Conservation (phyloP, 192 early-diverging fungal species). For the Spizellomyces sp. region DNA sequence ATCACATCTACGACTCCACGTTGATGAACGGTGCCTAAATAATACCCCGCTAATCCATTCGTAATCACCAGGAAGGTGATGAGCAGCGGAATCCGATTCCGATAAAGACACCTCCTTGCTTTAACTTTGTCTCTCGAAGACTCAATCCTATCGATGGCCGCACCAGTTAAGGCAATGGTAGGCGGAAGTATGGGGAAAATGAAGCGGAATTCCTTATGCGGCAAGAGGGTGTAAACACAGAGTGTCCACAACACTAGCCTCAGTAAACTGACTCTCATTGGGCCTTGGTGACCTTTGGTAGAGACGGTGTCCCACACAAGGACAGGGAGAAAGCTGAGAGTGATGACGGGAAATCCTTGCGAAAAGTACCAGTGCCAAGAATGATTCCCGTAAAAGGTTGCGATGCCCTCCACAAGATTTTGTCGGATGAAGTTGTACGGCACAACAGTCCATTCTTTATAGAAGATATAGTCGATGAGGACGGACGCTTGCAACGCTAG, state of each 20-base stretch:
- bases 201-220: constrained; percentile 97
- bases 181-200: constrained; percentile 81
- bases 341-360: constrained; percentile 77
- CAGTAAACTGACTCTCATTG: constrained; percentile 23
- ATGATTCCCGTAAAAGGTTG: constrained; percentile 90
- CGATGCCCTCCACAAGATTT: constrained; percentile 80
- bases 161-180: constrained; percentile 25
- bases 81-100: constrained; percentile 18
- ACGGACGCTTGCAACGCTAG: constrained; percentile 5
- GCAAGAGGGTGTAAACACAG: constrained; percentile 70
- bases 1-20: constrained; percentile 91
- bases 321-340: constrained; percentile 75
- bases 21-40: constrained; percentile 82
- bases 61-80: constrained; percentile 59
- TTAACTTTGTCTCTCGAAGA: background rate
- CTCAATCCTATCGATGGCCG: background rate
- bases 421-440: constrained; percentile 79
- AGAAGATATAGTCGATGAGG: constrained; percentile 71
- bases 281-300: no score
- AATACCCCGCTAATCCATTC: constrained; percentile 69
- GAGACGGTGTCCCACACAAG: constrained; percentile 51
- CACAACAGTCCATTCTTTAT: constrained; percentile 68
- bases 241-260: constrained; percentile 26
- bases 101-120: background rate
- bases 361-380: constrained; percentile 90